These are phyloP conservation scores for Aspergillus sp. DNA, from an alignment of 2,329 filamentous ascomycete genomes.

Conservation along the genomic window DNA sequence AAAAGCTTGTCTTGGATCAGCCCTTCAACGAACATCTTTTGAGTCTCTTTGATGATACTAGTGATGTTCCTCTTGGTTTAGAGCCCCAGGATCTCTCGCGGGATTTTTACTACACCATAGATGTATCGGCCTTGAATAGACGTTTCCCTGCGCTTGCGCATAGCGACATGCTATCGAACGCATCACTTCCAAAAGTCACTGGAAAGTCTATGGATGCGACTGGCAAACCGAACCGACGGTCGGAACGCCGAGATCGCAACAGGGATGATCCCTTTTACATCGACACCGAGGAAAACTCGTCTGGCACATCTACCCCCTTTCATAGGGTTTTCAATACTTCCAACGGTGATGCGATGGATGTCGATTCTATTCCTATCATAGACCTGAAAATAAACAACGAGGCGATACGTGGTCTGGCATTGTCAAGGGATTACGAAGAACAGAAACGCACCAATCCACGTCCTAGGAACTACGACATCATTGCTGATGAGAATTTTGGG, in stretches of 20 bases:
- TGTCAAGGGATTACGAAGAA: conserved; percentile 15
- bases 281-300: conserved; percentile 45
- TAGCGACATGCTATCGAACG: conserved; percentile 16
- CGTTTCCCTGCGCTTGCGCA: conserved; percentile 13
- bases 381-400: conserved; percentile 68
- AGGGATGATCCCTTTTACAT: conserved; percentile 97
- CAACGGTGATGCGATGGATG: conserved; percentile 74
- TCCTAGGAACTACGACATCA: conserved; percentile 59
- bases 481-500: conserved; percentile 65
- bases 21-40: conserved; percentile 72
- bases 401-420: conserved; percentile 12
- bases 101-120: conserved; percentile 35
- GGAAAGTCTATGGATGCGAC: conserved; percentile 60
- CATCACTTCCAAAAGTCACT: conserved; percentile 32
- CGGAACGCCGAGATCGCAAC: conserved; percentile 73
- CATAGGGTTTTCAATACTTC: conserved; percentile 66
- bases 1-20: conserved; percentile 68
- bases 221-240: conserved; percentile 65
- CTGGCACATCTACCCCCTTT: conserved; percentile 65
- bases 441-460: conserved; percentile 32
- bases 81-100: conserved; percentile 39
- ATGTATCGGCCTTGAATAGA: conserved; percentile 15
- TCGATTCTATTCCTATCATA: conserved; percentile 95
- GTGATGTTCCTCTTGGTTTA: conserved; percentile 43
- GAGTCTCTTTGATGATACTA: conserved; percentile 55